A percentile compares a stretch with the other conserved stretches of the same genome.
Evolutionary conservation across 2,329 filamentous ascomycete genomes (phyloP).

Genomic region (Dendryphion nanum): DNA sequence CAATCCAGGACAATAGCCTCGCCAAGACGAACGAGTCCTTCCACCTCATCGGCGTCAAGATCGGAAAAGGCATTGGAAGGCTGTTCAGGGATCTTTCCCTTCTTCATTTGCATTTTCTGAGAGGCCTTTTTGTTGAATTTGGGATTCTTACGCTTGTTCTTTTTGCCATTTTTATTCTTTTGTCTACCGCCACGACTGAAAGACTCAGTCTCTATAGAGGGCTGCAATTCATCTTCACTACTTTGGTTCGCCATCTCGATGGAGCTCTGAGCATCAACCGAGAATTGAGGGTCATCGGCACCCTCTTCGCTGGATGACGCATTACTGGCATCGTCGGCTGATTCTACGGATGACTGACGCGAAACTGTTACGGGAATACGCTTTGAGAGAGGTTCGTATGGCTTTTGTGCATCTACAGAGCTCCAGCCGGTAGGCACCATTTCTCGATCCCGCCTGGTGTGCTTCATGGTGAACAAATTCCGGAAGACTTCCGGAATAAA

Average conservation of each 20-base stretch:
- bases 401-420: constrained; percentile 57
- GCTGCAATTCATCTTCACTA: constrained; percentile 37
- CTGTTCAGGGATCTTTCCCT: constrained; percentile 27
- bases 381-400: constrained; percentile 55
- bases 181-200: constrained; percentile 27
- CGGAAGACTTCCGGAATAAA: constrained; percentile 65
- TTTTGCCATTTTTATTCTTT: constrained; percentile 29
- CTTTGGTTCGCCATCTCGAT: constrained; percentile 33
- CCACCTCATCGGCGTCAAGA: constrained; percentile 46
- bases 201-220: constrained; percentile 18
- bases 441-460: constrained; percentile 55
- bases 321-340: constrained; percentile 23
- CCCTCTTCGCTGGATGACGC: constrained; percentile 34
- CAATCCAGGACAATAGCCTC: constrained; percentile 90
- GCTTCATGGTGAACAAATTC: constrained; percentile 71
- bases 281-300: constrained; percentile 28
- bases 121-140: constrained; percentile 28
- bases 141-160: constrained; percentile 12
- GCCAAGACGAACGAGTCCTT: constrained; percentile 71
- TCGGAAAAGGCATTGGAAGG: constrained; percentile 28
- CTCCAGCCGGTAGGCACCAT: constrained; percentile 70
- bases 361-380: constrained; percentile 40
- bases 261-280: constrained; percentile 22
- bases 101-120: constrained; percentile 30
- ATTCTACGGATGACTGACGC: constrained; percentile 35